Conservation (phyloP, 1,284 basidiomycete genomes). For the Rhodotorula sp. region DNA sequence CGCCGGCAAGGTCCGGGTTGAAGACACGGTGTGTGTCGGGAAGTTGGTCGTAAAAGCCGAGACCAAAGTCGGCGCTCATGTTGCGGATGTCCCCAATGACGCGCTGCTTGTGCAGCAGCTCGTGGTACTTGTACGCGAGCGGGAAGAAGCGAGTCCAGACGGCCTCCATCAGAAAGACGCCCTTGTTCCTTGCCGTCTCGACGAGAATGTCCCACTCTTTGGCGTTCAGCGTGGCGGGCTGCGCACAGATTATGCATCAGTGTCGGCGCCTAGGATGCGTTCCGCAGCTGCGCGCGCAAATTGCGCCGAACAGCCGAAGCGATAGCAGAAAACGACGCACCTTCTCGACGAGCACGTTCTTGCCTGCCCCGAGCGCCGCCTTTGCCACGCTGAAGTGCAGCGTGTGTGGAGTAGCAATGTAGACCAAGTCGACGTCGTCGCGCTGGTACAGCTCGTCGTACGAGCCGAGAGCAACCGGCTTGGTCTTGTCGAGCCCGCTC, state of each 20-base stretch:
- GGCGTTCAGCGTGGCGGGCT: background rate
- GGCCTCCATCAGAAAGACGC: constrained; percentile 1
- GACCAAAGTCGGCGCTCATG: background rate
- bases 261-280: background rate
- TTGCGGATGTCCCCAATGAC: background rate
- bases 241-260: background rate
- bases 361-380: background rate
- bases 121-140: background rate
- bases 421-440: background rate
- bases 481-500: background rate
- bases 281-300: background rate
- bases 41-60: background rate
- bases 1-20: background rate
- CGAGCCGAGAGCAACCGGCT: constrained; percentile 6
- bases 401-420: background rate
- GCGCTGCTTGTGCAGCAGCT: background rate
- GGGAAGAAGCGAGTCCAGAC: constrained; percentile 5
- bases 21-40: background rate
- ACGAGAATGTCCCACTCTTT: background rate
- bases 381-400: background rate
- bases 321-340: background rate
- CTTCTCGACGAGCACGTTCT: constrained; percentile 4
- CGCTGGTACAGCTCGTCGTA: background rate
- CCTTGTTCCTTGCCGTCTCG: background rate
- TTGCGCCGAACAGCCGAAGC: too few species aligned